These are phyloP conservation scores for Fusarium clavum DNA, from an alignment of 2,329 filamentous ascomycete species.

Conservation along the genomic window DNA sequence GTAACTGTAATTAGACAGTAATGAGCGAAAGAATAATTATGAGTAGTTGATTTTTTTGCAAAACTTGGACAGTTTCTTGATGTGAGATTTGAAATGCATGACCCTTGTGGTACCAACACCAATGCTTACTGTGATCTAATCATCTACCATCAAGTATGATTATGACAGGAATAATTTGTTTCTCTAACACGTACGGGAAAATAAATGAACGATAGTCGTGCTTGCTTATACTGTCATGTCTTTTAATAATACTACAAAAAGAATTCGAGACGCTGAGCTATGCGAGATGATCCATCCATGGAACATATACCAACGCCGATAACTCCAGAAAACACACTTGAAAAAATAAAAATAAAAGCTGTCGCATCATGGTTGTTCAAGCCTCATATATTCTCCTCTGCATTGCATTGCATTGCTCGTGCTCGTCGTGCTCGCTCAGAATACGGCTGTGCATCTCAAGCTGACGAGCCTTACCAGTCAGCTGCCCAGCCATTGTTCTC, in stretches of 20 bases:
- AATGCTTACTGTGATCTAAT: neutral
- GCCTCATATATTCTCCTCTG: neutral
- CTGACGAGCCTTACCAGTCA: slow-evolving; percentile 73
- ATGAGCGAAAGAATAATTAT: neutral
- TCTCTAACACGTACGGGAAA: neutral
- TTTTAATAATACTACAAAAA: neutral
- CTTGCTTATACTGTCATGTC: neutral
- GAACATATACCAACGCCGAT: neutral
- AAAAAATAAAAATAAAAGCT: neutral
- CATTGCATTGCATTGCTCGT: neutral
- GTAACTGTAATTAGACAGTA: neutral
- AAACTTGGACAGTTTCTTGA: neutral
- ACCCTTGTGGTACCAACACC: neutral
- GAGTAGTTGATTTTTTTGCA: neutral
- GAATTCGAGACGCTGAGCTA: neutral
- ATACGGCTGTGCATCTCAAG: too few relatives aligned
- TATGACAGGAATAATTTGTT: neutral
- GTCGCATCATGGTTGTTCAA: neutral
- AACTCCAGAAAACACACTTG: neutral
- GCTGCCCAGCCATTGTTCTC: slow-evolving; percentile 91
- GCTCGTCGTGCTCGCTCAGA: neutral
- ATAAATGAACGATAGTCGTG: neutral
- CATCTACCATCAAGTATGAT: neutral
- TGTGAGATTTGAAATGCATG: neutral
- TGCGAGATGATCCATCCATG: neutral